phyloP scores from a whole-genome alignment of 208 protist genomes.

The Spongospora subterranea region DNA sequence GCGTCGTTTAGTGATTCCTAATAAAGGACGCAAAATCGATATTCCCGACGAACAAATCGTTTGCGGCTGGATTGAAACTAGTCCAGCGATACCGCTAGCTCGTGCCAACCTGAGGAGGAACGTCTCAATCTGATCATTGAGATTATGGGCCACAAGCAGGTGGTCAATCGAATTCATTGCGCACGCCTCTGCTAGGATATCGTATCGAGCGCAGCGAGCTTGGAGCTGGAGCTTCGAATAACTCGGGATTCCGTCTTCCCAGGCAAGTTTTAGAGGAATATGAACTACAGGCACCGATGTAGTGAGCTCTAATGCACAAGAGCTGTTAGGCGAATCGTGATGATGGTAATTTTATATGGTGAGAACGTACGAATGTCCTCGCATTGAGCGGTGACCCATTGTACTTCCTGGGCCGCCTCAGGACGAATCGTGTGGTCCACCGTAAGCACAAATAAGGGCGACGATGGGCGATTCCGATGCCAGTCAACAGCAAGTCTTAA shows the following conservation, averaged over 20 bases:
- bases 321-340: too few relatives aligned
- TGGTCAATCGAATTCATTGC: background rate
- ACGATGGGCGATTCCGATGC: background rate
- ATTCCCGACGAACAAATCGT: background rate
- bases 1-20: background rate
- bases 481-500: background rate
- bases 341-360: background rate
- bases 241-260: background rate
- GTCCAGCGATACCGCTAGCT: background rate
- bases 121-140: slow-evolving; percentile 47
- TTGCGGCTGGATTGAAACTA: background rate
- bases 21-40: background rate
- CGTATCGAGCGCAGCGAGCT: background rate
- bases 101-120: slow-evolving; percentile 12
- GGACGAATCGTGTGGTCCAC: slow-evolving; percentile 9
- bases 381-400: background rate
- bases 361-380: background rate
- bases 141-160: background rate
- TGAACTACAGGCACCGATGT: too few relatives aligned
- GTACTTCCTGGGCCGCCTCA: slow-evolving; percentile 4
- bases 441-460: background rate
- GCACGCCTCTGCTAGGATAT: background rate
- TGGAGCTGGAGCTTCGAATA: slow-evolving; percentile 2
- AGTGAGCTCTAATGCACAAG: too few relatives aligned
- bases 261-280: background rate